Evolutionary conservation across 129 eudicot genomes (phyloP).

Genomic region (Chrysanthemum lavandulifolium): DNA sequence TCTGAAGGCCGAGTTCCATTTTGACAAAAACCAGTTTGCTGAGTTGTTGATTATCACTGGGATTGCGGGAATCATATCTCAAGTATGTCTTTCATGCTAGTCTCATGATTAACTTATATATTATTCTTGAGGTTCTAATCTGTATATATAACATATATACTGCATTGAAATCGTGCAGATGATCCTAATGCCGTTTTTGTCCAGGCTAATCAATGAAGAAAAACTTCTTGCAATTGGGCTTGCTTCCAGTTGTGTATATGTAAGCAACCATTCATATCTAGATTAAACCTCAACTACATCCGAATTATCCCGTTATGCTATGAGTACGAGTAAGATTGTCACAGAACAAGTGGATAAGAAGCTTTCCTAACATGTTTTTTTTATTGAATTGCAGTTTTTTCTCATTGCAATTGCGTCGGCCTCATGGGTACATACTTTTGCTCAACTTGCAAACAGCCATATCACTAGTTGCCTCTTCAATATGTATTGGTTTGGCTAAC

Average conservation of each 20-base stretch:
- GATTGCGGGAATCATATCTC: conserved; percentile 64
- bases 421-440: conserved; percentile 46
- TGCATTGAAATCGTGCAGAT: conserved; percentile 40
- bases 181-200: conserved; percentile 62
- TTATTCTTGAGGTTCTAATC: background rate
- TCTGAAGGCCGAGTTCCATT: conserved; percentile 70
- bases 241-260: conserved; percentile 51
- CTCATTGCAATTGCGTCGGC: conserved; percentile 71
- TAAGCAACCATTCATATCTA: conserved; percentile 24
- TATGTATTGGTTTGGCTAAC: conserved; percentile 13
- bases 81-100: conserved; percentile 33
- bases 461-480: background rate
- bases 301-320: too few species aligned
- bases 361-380: background rate
- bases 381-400: conserved; percentile 45
- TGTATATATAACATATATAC: background rate
- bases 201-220: conserved; percentile 56
- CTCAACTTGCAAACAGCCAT: background rate
- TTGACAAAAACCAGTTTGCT: conserved; percentile 67
- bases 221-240: conserved; percentile 70
- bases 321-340: too few species aligned
- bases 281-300: background rate
- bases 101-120: background rate
- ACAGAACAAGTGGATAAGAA: background rate
- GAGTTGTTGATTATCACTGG: conserved; percentile 72